Percentiles rank a stretch among this genome's conserved stretches.
Evolutionary conservation across 164 flowering plant species (phyloP).

Genomic region (Umbilicus rupestris): DNA sequence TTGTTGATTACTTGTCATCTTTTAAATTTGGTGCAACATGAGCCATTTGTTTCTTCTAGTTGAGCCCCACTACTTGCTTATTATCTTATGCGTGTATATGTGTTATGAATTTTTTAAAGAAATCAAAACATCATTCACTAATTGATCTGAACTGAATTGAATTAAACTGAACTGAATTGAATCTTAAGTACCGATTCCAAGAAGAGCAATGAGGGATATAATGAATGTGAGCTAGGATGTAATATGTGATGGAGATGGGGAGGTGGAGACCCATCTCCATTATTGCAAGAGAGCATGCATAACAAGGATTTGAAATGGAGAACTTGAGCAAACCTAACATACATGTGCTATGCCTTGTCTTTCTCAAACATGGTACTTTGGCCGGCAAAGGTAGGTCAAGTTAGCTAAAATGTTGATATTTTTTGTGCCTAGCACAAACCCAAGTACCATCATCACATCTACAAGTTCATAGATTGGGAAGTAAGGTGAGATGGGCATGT

Average conservation of each 20-base stretch:
- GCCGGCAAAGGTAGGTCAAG: slow-evolving; percentile 9
- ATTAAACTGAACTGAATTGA: too few species aligned
- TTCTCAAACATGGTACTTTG: slow-evolving; percentile 7
- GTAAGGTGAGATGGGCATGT: background rate
- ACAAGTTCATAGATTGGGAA: background rate
- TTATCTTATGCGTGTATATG: too few species aligned
- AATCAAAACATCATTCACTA: too few species aligned
- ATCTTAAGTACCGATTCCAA: too few species aligned
- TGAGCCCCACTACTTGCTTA: too few species aligned
- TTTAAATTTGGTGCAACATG: background rate
- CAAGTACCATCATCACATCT: background rate
- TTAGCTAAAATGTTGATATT: slow-evolving; percentile 7
- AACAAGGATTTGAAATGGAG: background rate
- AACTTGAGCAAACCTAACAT: background rate
- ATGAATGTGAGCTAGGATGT: background rate
- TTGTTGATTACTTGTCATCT: background rate
- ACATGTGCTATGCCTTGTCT: slow-evolving; percentile 3
- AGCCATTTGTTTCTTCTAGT: too few species aligned
- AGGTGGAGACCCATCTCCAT: slow-evolving; percentile 3
- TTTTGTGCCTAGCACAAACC: background rate
- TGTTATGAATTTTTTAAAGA: too few species aligned
- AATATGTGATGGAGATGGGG: background rate
- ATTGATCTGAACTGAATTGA: too few species aligned
- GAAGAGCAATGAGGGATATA: background rate
- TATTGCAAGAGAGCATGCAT: background rate